These are phyloP conservation scores for Somion occarium DNA, from an alignment of 1,284 basidiomycete species.

Conservation along the genomic window DNA sequence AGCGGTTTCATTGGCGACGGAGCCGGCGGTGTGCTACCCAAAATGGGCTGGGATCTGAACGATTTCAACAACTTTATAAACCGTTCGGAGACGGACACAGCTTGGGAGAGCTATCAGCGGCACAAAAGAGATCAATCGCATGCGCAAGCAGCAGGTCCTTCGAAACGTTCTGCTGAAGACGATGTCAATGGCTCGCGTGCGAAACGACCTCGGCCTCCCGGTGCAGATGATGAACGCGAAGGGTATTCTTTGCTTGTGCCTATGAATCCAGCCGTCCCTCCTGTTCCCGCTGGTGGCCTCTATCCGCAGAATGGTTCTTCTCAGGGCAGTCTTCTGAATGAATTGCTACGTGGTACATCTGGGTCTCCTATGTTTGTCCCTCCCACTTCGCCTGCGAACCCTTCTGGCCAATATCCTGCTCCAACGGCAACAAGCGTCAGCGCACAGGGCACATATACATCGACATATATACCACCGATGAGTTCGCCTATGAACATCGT, in stretches of 20 bases:
- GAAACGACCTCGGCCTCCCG: constrained; percentile 46
- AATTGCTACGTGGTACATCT: constrained; percentile 53
- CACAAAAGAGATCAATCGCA: constrained; percentile 42
- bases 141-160: constrained; percentile 14
- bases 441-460: constrained; percentile 39
- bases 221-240: constrained; percentile 37
- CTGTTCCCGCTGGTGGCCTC: constrained; percentile 32
- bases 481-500: constrained; percentile 41
- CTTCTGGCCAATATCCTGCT: constrained; percentile 34
- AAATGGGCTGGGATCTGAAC: constrained; percentile 71
- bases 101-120: constrained; percentile 80
- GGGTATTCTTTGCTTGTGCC: constrained; percentile 53
- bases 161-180: constrained; percentile 46
- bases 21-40: constrained; percentile 67
- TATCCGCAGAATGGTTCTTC: constrained; percentile 25
- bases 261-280: constrained; percentile 36
- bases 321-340: constrained; percentile 47
- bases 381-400: constrained; percentile 31
- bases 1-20: constrained; percentile 84
- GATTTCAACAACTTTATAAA: constrained; percentile 81
- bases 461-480: constrained; percentile 45
- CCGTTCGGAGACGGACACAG: constrained; percentile 85
- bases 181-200: constrained; percentile 34
- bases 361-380: constrained; percentile 63
- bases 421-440: constrained; percentile 17